Evolutionary conservation across 805 yeast genomes (phyloP).

Genomic region (Debaryomyces hansenii): DNA sequence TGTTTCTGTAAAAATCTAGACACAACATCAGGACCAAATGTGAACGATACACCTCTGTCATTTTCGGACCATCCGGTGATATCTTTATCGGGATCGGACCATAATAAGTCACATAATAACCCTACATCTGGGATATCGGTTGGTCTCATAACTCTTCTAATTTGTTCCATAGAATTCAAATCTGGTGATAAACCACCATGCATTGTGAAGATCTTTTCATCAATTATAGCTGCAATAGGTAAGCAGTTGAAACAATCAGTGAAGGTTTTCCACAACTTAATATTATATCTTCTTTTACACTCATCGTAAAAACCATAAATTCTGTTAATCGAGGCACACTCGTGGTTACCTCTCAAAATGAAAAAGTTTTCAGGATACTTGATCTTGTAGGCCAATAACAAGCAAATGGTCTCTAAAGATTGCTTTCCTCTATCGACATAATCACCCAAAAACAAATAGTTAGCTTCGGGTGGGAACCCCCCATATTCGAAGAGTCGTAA

Average conservation of each 20-base stretch:
- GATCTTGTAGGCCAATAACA: constrained; percentile 91
- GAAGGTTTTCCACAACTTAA: constrained; percentile 97
- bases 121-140: constrained; percentile 99
- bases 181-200: constrained; percentile 99
- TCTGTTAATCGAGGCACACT: constrained; percentile 96
- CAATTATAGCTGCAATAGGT: constrained; percentile 98
- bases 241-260: constrained; percentile 98
- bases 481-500: constrained; percentile 96
- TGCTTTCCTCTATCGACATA: constrained; percentile 99
- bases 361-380: constrained; percentile 98
- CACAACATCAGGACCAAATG: constrained; percentile 99
- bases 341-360: constrained; percentile 96
- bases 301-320: constrained; percentile 98
- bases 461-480: constrained; percentile 98
- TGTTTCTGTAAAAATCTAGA: constrained; percentile 94
- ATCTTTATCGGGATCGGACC: constrained; percentile 99
- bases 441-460: constrained; percentile 93
- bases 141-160: constrained; percentile 98
- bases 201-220: constrained; percentile 97
- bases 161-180: constrained; percentile 96
- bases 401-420: constrained; percentile 92
- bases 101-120: constrained; percentile 87
- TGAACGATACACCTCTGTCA: constrained; percentile 97
- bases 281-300: constrained; percentile 96
- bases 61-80: constrained; percentile 99